Evolutionary conservation across 164 flowering plant genomes (phyloP).

Genomic region (Houttuynia cordata): DNA sequence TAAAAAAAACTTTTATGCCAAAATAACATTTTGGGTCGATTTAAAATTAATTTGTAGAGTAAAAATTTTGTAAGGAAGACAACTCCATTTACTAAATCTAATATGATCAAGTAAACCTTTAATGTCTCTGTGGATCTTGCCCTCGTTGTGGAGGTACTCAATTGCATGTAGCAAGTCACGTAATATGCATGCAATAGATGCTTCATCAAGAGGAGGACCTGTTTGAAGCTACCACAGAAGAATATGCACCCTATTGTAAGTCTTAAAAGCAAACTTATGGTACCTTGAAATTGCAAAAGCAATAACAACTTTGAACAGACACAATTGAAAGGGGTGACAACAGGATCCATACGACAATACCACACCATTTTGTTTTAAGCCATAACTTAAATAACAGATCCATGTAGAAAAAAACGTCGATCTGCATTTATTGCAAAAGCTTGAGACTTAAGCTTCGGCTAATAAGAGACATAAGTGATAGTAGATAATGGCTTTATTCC

Average conservation of each 20-base stretch:
- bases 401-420: too few species aligned
- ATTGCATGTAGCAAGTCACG: slow-evolving; percentile 95
- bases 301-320: background rate
- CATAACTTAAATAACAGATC: too few species aligned
- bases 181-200: slow-evolving; percentile 83
- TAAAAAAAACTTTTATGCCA: background rate
- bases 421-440: too few species aligned
- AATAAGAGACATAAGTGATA: too few species aligned
- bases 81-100: too few species aligned
- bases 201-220: slow-evolving; percentile 89
- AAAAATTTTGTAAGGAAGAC: background rate
- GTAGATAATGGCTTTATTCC: too few species aligned
- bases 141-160: slow-evolving; percentile 92
- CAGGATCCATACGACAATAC: too few species aligned
- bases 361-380: too few species aligned
- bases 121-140: slow-evolving; percentile 96
- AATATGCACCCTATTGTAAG: background rate
- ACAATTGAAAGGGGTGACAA: too few species aligned
- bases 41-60: background rate
- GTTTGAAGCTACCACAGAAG: slow-evolving; percentile 63
- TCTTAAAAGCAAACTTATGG: background rate
- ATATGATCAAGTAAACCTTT: slow-evolving; percentile 45
- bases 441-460: too few species aligned
- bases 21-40: too few species aligned
- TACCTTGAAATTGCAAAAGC: background rate